A percentile compares a stretch with the other conserved stretches of the same genome.
Evolutionary conservation across 768 basidiomycete species (phyloP).

Genomic region (Jaapia argillacea): DNA sequence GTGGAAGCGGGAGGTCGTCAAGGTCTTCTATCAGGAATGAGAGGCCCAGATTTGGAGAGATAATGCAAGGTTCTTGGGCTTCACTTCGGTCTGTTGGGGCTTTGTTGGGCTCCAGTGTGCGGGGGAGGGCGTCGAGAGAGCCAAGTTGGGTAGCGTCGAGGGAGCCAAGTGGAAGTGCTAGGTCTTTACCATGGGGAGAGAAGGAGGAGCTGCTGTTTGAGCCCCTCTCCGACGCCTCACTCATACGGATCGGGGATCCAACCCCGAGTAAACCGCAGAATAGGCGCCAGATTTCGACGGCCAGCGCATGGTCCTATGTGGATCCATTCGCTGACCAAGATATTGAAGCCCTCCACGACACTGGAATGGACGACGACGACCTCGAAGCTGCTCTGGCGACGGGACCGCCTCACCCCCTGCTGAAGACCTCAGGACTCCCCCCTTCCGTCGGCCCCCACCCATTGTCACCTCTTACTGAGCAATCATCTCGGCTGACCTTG

Average conservation of each 20-base stretch:
- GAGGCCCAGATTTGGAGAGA: slow-evolving; percentile 15
- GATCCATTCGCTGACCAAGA: slow-evolving; percentile 32
- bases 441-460: slow-evolving; percentile 19
- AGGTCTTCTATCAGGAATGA: slow-evolving; percentile 1
- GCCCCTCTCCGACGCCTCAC: slow-evolving; percentile 36
- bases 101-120: slow-evolving; percentile 17
- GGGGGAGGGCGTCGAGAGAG: slow-evolving; percentile 12
- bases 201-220: slow-evolving; percentile 28
- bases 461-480: slow-evolving; percentile 22
- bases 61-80: slow-evolving; percentile 16
- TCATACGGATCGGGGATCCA: slow-evolving; percentile 14
- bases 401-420: neutral
- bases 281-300: neutral
- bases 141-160: too few relatives aligned
- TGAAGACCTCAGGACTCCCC: slow-evolving; percentile 11
- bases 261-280: slow-evolving; percentile 3
- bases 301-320: slow-evolving; percentile 9
- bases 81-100: slow-evolving; percentile 17
- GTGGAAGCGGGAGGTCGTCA: neutral
- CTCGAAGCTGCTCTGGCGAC: neutral
- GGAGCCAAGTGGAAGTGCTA: slow-evolving; percentile 30
- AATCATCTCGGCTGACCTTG: slow-evolving; percentile 23
- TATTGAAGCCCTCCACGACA: slow-evolving; percentile 1
- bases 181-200: slow-evolving; percentile 29
- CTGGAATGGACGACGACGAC: slow-evolving; percentile 9